These are phyloP conservation scores for Mucuna pruriens DNA, from an alignment of 306 rosid genomes.

Conservation along the genomic window DNA sequence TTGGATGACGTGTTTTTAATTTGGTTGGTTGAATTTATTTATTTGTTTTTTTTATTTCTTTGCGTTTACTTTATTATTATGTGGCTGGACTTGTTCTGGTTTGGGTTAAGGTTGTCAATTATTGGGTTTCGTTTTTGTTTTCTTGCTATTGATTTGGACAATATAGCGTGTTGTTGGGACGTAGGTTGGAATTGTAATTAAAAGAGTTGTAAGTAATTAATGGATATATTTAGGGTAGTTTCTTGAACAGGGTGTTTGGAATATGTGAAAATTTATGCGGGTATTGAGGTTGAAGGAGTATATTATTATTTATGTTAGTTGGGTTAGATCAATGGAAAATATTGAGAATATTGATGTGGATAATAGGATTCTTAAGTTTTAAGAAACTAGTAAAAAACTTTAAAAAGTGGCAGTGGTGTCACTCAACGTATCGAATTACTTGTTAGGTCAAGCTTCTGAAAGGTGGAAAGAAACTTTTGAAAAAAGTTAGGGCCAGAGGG, in stretches of 20 bases:
- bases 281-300: constrained; percentile 13
- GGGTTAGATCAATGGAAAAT: constrained; percentile 29
- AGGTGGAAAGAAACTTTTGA: not conserved
- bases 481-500: not conserved
- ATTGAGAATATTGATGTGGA: not conserved
- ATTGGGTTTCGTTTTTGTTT: not conserved
- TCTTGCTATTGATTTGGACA: not conserved
- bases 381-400: constrained; percentile 33
- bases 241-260: constrained; percentile 12
- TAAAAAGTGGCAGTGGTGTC: not conserved
- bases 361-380: constrained; percentile 33
- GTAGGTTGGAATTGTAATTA: not conserved
- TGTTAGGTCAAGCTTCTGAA: constrained; percentile 10
- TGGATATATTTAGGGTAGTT: constrained; percentile 10
- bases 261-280: constrained; percentile 18
- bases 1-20: constrained; percentile 30
- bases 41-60: constrained; percentile 7
- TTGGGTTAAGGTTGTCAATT: constrained; percentile 8
- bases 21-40: not conserved
- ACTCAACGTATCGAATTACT: constrained; percentile 15
- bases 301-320: not conserved
- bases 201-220: not conserved
- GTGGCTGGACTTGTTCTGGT: not conserved
- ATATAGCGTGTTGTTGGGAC: not conserved
- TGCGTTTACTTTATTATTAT: constrained; percentile 41